phyloP scores from a whole-genome alignment of 306 rosid species.

The Quercus mongolica region DNA sequence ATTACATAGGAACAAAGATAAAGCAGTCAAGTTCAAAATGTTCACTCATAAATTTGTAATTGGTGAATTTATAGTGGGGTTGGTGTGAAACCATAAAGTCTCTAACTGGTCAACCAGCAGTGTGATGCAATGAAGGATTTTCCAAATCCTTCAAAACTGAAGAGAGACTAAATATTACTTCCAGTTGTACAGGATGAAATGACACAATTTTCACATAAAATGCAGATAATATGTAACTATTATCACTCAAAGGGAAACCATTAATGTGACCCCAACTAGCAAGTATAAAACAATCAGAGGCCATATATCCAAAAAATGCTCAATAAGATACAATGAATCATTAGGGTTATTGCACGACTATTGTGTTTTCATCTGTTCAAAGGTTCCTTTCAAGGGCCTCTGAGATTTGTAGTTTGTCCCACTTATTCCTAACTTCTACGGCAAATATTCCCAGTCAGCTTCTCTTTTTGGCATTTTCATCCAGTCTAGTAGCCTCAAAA shows the following conservation, averaged over 20 bases:
- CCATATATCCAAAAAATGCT: slow-evolving; percentile 10
- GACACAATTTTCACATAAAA: not conserved
- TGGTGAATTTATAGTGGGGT: no score
- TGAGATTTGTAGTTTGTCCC: slow-evolving; percentile 32
- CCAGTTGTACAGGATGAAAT: not conserved
- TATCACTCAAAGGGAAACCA: not conserved
- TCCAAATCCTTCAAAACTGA: no score
- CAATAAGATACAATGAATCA: not conserved
- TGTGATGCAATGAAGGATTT: no score
- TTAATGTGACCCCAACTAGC: not conserved
- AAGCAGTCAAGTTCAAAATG: no score
- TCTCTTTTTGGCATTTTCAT: slow-evolving; percentile 31
- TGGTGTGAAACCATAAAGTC: no score
- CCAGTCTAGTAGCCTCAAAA: not conserved
- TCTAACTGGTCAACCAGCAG: no score
- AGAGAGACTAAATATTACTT: not conserved
- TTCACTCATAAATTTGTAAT: no score
- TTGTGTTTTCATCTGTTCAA: slow-evolving; percentile 1
- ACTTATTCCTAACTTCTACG: slow-evolving; percentile 28
- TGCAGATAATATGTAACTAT: not conserved
- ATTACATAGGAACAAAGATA: no score
- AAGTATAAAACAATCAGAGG: not conserved
- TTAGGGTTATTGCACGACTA: not conserved
- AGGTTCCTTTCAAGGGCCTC: slow-evolving; percentile 20
- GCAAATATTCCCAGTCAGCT: slow-evolving; percentile 30